Evolutionary conservation across 352 stramenopile species (phyloP).

Genomic region (Globisporangium uncinulatum): DNA sequence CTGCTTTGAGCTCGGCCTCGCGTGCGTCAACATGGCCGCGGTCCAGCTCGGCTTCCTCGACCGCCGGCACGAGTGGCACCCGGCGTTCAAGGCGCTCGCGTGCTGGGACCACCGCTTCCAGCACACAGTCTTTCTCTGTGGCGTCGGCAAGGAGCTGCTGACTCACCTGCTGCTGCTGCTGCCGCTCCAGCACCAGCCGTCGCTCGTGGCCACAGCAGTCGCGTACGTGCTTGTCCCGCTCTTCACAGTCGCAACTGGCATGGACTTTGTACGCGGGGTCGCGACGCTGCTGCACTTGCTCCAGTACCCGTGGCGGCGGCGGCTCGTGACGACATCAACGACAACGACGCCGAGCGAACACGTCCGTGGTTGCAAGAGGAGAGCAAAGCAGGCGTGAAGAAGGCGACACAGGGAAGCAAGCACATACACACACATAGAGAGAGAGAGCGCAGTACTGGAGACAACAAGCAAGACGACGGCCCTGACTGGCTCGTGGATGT

Average conservation of each 20-base stretch:
- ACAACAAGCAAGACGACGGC: not conserved
- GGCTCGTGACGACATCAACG: not conserved
- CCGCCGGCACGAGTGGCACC: conserved; percentile 51
- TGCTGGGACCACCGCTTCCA: conserved; percentile 45
- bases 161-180: conserved; percentile 57
- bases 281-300: conserved; percentile 50
- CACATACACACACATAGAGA: conserved; percentile 4
- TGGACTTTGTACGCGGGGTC: conserved; percentile 52
- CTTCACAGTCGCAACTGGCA: conserved; percentile 43
- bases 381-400: too few relatives aligned
- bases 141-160: conserved; percentile 54
- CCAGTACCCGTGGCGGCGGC: conserved; percentile 25
- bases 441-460: not conserved
- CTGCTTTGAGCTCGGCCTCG: conserved; percentile 48
- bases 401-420: not conserved
- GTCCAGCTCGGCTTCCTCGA: conserved; percentile 58
- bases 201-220: conserved; percentile 22
- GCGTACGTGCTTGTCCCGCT: conserved; percentile 53
- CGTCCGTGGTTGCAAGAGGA: too few relatives aligned
- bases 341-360: too few relatives aligned
- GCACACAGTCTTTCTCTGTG: conserved; percentile 36
- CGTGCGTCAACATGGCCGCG: conserved; percentile 43
- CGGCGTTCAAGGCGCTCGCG: conserved; percentile 54
- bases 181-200: conserved; percentile 26
- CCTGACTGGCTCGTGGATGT: too few relatives aligned